These are phyloP conservation scores for Suhomyces taliae DNA, from an alignment of 1,139 yeast species.

Conservation along the genomic window DNA sequence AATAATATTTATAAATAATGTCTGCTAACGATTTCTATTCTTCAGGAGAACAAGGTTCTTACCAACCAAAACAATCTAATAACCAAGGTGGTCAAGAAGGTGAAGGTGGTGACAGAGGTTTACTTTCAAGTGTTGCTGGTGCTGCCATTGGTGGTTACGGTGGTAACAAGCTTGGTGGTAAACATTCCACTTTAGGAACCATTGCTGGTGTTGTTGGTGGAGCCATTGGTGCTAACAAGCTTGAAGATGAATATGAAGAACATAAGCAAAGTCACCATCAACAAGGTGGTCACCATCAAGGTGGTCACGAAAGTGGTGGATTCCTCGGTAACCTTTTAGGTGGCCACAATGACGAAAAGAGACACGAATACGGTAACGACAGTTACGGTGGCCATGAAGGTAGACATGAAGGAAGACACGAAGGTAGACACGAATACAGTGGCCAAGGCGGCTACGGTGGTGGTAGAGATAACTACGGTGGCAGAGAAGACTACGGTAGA, in stretches of 20 bases:
- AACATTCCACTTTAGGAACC: slow-evolving; percentile 53
- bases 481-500: slow-evolving; percentile 10
- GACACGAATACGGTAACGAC: slow-evolving; percentile 2
- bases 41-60: slow-evolving; percentile 46
- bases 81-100: slow-evolving; percentile 18
- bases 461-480: slow-evolving; percentile 10
- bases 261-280: slow-evolving; percentile 17
- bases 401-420: slow-evolving; percentile 10
- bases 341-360: slow-evolving; percentile 8
- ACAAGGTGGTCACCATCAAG: slow-evolving; percentile 12
- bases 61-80: slow-evolving; percentile 25
- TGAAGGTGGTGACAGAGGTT: slow-evolving; percentile 54
- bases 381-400: slow-evolving; percentile 6
- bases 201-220: slow-evolving; percentile 63
- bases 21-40: slow-evolving; percentile 64
- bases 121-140: slow-evolving; percentile 55
- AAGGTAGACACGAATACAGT: slow-evolving; percentile 11
- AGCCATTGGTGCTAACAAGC: slow-evolving; percentile 57
- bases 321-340: slow-evolving; percentile 14
- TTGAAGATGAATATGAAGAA: slow-evolving; percentile 42
- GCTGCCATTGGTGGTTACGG: slow-evolving; percentile 62
- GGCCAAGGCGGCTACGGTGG: slow-evolving; percentile 11
- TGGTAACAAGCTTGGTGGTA: slow-evolving; percentile 41
- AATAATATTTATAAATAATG: slow-evolving; percentile 28
- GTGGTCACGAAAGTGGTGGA: slow-evolving; percentile 14